Evolutionary conservation across 345 rosid species (phyloP), one percentile per base, ranked within the genome.

Genomic region (Conringia planisiliqua): DNA sequence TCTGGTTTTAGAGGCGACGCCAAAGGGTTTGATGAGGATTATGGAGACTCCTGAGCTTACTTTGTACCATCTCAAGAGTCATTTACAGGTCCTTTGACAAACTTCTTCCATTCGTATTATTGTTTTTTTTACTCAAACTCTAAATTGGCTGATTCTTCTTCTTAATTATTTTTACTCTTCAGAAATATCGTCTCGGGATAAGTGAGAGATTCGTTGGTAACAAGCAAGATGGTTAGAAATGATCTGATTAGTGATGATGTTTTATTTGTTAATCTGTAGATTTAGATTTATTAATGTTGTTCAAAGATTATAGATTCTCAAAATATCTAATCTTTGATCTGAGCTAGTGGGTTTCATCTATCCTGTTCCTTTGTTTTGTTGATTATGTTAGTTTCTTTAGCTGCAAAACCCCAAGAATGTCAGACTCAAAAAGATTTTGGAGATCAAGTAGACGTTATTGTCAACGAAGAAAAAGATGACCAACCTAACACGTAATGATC

Each of bases 21-120:
- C 63, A 10, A 55, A 56, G 22, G 30, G 90, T 17, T 89, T 91
- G 16, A 84, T 89, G 92, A 87, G 85, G 68, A 79, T 80, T 40
- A 87, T 91, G 90, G 92, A 89, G 64, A 84, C 89, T 83, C 92
- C 86, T 2, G 95, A 89, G 58, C 95, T 89, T 73, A 91, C 92
- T 50, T 79, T 68, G 40, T 30, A 56, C 61, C 61, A 56, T 30
- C 61, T 56, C 39, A 56, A 56, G 61, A 56, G 22, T 30, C 22
- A 56, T 30, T 56, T 56, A 56, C 61, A 56, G 61, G 61, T 56
- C 17, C 10, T 29, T 55, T 7, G 12, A 55, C 6, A 29, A 55
- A 30, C 3, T 56, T 14, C 39, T 14, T 30, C 16, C 24, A 8
- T 56, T 56, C 39, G 11, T n/a, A 30, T 40, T 40, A 13, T 4